Percentiles rank a stretch among this genome's conserved stretches.
phyloP scores from a whole-genome alignment of 352 stramenopile species.

The Aphanomyces stellatus region DNA sequence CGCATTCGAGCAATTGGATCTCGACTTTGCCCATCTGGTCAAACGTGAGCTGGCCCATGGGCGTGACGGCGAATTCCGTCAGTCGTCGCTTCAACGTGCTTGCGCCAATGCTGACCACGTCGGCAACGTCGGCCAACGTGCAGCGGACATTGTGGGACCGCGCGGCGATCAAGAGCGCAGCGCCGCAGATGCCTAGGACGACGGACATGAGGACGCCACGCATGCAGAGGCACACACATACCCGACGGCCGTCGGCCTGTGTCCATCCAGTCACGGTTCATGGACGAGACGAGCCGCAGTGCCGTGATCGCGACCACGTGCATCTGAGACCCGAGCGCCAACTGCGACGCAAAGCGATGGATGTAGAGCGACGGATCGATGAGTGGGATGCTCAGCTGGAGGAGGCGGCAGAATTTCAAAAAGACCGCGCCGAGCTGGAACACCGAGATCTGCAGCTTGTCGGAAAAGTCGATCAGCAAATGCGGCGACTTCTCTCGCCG shows the following conservation, averaged over 20 bases:
- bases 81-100: conserved; percentile 94
- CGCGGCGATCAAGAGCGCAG: conserved; percentile 93
- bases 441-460: conserved; percentile 95
- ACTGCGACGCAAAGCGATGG: conserved; percentile 95
- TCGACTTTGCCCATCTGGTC: conserved; percentile 91
- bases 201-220: neutral
- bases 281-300: conserved; percentile 92
- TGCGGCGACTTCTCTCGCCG: conserved; percentile 96
- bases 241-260: conserved; percentile 93
- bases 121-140: conserved; percentile 75
- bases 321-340: conserved; percentile 94
- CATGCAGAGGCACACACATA: neutral
- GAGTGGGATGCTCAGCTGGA: conserved; percentile 95
- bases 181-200: conserved; percentile 85
- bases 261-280: conserved; percentile 99
- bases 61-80: conserved; percentile 95
- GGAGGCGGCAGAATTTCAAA: conserved; percentile 87
- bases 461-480: conserved; percentile 99
- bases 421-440: conserved; percentile 83
- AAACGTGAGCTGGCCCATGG: conserved; percentile 91
- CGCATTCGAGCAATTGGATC: conserved; percentile 79
- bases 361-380: conserved; percentile 99
- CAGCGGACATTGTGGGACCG: conserved; percentile 93
- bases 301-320: conserved; percentile 93
- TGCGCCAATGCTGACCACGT: conserved; percentile 95